These are phyloP conservation scores for Hsuehochloa calcarea DNA, from an alignment of 176 grass and related monocot species.

Conservation along the genomic window DNA sequence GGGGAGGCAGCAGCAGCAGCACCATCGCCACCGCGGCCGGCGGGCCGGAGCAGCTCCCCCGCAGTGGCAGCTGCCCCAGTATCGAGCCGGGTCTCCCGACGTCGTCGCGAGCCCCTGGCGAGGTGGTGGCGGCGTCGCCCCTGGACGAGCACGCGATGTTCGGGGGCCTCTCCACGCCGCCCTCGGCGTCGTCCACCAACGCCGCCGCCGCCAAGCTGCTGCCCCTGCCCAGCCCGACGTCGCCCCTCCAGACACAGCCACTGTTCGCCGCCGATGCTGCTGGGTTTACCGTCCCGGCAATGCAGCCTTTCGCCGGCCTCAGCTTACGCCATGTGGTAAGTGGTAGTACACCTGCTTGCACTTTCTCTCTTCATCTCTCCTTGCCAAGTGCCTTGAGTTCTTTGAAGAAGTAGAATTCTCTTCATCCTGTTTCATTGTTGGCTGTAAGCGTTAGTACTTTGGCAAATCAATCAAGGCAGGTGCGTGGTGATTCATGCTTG, in stretches of 20 bases:
- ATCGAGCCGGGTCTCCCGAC: neutral
- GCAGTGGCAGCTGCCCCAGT: slow-evolving; percentile 33
- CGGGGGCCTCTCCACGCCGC: slow-evolving; percentile 47
- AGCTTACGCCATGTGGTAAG: slow-evolving; percentile 33
- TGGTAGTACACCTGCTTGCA: neutral
- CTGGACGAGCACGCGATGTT: slow-evolving; percentile 42
- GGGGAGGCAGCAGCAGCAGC: slow-evolving; percentile 40
- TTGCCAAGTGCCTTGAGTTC: neutral
- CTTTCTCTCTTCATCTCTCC: neutral
- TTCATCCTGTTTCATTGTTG: neutral
- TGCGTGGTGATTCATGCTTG: neutral
- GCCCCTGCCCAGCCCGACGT: slow-evolving; percentile 57
- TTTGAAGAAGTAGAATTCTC: neutral
- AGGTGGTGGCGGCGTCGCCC: slow-evolving; percentile 24
- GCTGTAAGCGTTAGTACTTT: neutral
- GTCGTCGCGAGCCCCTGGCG: slow-evolving; percentile 12
- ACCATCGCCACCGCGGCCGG: neutral
- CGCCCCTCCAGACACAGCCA: slow-evolving; percentile 39
- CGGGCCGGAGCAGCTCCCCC: neutral
- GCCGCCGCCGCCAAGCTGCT: slow-evolving; percentile 32
- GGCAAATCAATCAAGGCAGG: too few species aligned
- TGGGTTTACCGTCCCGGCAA: slow-evolving; percentile 1
- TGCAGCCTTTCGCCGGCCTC: slow-evolving; percentile 35
- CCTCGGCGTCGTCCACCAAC: slow-evolving; percentile 61
- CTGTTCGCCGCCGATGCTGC: neutral